Percentiles rank a stretch among this genome's conserved stretches.
These are phyloP conservation scores for Sarcodon aspratus DNA, from an alignment of 768 basidiomycete species.

Conservation along the genomic window DNA sequence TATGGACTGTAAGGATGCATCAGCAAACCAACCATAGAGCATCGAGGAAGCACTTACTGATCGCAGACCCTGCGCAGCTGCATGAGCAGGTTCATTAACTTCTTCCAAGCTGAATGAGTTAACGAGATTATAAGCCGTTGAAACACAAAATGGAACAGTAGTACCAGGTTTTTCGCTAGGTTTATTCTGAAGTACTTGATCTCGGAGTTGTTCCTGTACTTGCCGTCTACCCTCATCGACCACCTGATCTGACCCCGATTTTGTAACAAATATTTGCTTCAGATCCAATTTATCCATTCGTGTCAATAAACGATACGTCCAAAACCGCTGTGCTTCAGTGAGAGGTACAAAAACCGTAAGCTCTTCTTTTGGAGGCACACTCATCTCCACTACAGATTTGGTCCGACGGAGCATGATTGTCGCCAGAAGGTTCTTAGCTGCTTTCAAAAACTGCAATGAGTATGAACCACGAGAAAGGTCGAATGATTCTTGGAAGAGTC, in stretches of 20 bases:
- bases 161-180: constrained; percentile 19
- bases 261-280: constrained; percentile 31
- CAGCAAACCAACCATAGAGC: neutral
- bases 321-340: constrained; percentile 49
- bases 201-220: constrained; percentile 26
- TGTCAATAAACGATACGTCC: constrained; percentile 46
- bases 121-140: neutral
- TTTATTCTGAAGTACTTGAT: constrained; percentile 22
- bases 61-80: constrained; percentile 64
- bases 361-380: constrained; percentile 47
- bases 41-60: constrained; percentile 29
- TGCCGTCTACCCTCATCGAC: constrained; percentile 26
- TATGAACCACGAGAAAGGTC: constrained; percentile 43
- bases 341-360: constrained; percentile 44
- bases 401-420: constrained; percentile 51
- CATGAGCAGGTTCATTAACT: constrained; percentile 58
- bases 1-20: constrained; percentile 32
- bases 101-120: constrained; percentile 34
- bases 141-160: neutral
- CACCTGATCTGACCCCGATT: constrained; percentile 15
- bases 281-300: constrained; percentile 38
- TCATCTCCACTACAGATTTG: constrained; percentile 36
- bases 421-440: constrained; percentile 35
- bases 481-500: constrained; percentile 39
- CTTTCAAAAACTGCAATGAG: constrained; percentile 33